phyloP scores from a whole-genome alignment of 768 basidiomycete species.

The Aureoboletus auriporus region DNA sequence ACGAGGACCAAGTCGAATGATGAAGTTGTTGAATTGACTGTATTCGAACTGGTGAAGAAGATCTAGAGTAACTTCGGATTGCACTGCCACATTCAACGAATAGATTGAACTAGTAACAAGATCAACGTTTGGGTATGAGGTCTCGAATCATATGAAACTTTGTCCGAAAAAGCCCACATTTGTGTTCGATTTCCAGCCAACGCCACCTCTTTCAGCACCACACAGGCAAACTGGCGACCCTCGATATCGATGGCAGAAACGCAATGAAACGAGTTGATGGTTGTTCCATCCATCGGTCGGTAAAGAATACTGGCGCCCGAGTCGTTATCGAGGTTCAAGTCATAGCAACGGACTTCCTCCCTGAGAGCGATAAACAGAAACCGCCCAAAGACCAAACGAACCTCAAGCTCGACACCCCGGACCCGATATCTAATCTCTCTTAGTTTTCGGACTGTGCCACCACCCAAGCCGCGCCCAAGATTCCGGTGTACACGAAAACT shows the following conservation, averaged over 20 bases:
- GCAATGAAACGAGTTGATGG: not conserved
- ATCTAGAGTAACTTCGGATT: constrained; percentile 5
- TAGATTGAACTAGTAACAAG: not conserved
- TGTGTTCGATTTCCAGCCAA: not conserved
- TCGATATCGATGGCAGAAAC: not conserved
- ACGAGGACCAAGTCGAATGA: constrained; percentile 13
- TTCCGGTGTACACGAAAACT: constrained; percentile 7
- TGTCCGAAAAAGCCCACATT: constrained; percentile 3
- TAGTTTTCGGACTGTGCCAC: not conserved
- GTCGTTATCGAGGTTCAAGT: not conserved
- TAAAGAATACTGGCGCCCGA: not conserved
- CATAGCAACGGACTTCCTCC: constrained; percentile 13
- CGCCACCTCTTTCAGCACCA: constrained; percentile 1
- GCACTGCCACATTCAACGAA: not conserved
- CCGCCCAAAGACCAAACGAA: constrained; percentile 11
- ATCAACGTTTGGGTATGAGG: not conserved
- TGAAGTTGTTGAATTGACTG: not conserved
- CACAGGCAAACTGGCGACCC: constrained; percentile 1
- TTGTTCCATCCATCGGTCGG: not conserved
- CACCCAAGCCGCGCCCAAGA: not conserved
- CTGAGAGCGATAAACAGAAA: constrained; percentile 9
- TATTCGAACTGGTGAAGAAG: constrained; percentile 11
- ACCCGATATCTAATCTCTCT: constrained; percentile 7
- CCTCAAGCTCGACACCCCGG: not conserved
- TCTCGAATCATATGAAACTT: not conserved